Conservation (phyloP, 257 asterid species). For the Plantago ovata region DNA sequence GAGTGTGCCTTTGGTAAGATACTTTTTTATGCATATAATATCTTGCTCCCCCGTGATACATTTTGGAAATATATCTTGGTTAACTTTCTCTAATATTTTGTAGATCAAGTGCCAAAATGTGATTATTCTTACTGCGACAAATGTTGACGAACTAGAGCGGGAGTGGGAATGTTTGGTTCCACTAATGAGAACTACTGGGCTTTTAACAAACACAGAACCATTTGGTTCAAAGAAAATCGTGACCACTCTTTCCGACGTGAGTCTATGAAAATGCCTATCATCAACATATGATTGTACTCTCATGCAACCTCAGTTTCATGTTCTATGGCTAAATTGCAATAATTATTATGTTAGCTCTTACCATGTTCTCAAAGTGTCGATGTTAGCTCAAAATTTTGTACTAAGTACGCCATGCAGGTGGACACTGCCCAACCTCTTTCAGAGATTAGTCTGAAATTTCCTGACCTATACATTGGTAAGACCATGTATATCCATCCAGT, state of each 20-base stretch:
- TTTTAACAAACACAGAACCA: slow-evolving; percentile 42
- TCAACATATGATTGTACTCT: not conserved
- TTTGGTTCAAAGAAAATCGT: slow-evolving; percentile 50
- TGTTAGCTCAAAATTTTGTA: too few species aligned
- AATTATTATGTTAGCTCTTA: not conserved
- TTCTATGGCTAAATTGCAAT: not conserved
- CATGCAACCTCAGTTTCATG: not conserved
- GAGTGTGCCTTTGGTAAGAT: slow-evolving; percentile 72
- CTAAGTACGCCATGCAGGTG: slow-evolving; percentile 36
- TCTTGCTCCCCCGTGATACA: not conserved
- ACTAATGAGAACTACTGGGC: slow-evolving; percentile 39
- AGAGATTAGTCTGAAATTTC: slow-evolving; percentile 49
- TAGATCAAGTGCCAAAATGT: slow-evolving; percentile 89
- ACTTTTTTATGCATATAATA: slow-evolving; percentile 1
- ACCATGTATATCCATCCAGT: not conserved
- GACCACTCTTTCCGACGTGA: slow-evolving; percentile 59
- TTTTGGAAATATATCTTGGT: not conserved
- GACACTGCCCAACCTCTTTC: slow-evolving; percentile 75
- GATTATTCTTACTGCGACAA: slow-evolving; percentile 66
- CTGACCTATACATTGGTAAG: slow-evolving; percentile 73
- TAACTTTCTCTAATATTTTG: slow-evolving; percentile 6
- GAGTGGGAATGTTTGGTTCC: slow-evolving; percentile 76
- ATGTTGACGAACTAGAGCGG: slow-evolving; percentile 57
- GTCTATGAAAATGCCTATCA: slow-evolving; percentile 22
- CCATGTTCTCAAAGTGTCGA: too few species aligned